Conservation (phyloP, 1,284 basidiomycete species). For the Fomitopsis palustris region DNA sequence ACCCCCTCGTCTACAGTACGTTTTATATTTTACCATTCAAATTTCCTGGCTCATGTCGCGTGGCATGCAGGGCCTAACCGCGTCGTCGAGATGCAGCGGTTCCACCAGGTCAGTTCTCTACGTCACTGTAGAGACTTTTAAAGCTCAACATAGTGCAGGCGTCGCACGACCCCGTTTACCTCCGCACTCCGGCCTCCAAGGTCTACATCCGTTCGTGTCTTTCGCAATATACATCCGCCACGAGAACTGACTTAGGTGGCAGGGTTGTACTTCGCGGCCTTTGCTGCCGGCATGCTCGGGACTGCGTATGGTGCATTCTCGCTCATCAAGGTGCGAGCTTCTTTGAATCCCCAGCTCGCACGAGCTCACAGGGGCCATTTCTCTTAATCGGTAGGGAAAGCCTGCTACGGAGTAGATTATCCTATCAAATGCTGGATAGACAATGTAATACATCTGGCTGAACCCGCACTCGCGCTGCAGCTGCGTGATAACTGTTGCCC, state of each 20-base stretch:
- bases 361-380: not conserved
- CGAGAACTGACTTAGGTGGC: slow-evolving; percentile 4
- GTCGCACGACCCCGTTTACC: slow-evolving; percentile 41
- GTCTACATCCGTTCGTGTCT: slow-evolving; percentile 43
- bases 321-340: slow-evolving; percentile 46
- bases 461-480: not conserved
- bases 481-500: not conserved
- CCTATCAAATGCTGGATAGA: slow-evolving; percentile 9
- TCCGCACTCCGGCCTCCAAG: slow-evolving; percentile 42
- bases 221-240: not conserved
- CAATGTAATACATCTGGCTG: slow-evolving; percentile 13
- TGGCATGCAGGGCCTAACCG: slow-evolving; percentile 54
- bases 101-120: slow-evolving; percentile 50
- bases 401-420: slow-evolving; percentile 19
- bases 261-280: slow-evolving; percentile 56
- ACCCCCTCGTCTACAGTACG: slow-evolving; percentile 49
- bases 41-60: not conserved
- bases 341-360: not conserved
- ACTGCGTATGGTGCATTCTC: slow-evolving; percentile 47
- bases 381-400: slow-evolving; percentile 22
- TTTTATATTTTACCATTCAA: slow-evolving; percentile 1
- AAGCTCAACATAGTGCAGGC: slow-evolving; percentile 22
- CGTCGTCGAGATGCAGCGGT: slow-evolving; percentile 60
- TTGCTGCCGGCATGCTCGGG: slow-evolving; percentile 49
- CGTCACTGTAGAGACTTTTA: slow-evolving; percentile 1